Percentiles rank a stretch among this genome's conserved stretches.
Evolutionary conservation across 768 basidiomycete genomes (phyloP).

Genomic region (Sarcodon aspratus): DNA sequence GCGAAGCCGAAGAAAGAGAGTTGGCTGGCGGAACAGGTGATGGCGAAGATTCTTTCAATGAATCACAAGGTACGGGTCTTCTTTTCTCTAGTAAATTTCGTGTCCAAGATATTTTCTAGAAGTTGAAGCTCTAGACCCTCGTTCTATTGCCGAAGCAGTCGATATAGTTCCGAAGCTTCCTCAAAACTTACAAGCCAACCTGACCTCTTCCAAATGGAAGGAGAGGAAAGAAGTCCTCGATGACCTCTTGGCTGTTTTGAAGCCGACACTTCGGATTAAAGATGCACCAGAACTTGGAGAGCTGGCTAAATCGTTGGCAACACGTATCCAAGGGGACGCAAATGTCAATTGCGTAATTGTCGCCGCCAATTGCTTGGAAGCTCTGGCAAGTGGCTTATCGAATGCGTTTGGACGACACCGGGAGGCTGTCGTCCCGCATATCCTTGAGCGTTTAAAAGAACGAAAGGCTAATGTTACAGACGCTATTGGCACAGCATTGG

Average conservation of each 20-base stretch:
- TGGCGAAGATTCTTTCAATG: slow-evolving; percentile 22
- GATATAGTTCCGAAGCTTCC: slow-evolving; percentile 73
- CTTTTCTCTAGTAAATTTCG: slow-evolving; percentile 1
- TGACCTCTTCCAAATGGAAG: slow-evolving; percentile 96
- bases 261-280: slow-evolving; percentile 62
- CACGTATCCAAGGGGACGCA: slow-evolving; percentile 77
- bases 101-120: slow-evolving; percentile 22
- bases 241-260: slow-evolving; percentile 62
- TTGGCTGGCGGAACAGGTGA: slow-evolving; percentile 26
- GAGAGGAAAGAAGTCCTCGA: slow-evolving; percentile 90
- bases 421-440: slow-evolving; percentile 57
- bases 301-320: slow-evolving; percentile 63
- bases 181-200: slow-evolving; percentile 52
- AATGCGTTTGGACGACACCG: slow-evolving; percentile 62
- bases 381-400: slow-evolving; percentile 76
- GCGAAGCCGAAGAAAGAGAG: slow-evolving; percentile 47
- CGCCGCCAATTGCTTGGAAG: slow-evolving; percentile 78
- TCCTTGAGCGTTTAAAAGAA: slow-evolving; percentile 90
- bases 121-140: slow-evolving; percentile 56
- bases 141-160: slow-evolving; percentile 69
- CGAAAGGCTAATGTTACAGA: slow-evolving; percentile 87
- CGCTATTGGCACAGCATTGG: slow-evolving; percentile 75
- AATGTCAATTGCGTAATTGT: slow-evolving; percentile 93
- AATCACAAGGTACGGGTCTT: slow-evolving; percentile 27
- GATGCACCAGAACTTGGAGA: slow-evolving; percentile 73